Percentiles rank a stretch among this genome's conserved stretches.
Evolutionary conservation across 192 early-diverging fungal genomes (phyloP).

Genomic region (Phlyctochytrium planicorne): DNA sequence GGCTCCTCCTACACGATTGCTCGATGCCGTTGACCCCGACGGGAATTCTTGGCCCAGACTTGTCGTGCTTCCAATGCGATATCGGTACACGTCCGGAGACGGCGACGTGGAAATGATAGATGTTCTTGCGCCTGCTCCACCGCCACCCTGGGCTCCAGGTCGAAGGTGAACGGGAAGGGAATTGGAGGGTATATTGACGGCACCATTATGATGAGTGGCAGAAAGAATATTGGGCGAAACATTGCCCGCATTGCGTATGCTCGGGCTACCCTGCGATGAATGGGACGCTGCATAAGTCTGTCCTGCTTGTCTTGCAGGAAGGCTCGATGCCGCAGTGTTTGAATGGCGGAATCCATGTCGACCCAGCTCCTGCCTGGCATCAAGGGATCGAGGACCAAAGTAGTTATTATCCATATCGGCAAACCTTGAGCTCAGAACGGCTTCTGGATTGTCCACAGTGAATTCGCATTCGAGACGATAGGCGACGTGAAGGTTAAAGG

Average conservation of each 20-base stretch:
- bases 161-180: too few relatives aligned
- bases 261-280: background rate
- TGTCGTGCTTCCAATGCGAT: background rate
- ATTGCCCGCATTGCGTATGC: background rate
- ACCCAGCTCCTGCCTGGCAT: background rate
- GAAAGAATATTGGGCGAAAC: too few relatives aligned
- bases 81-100: background rate
- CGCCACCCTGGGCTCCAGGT: too few relatives aligned
- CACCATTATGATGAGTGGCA: too few relatives aligned
- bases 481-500: constrained; percentile 63
- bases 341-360: background rate
- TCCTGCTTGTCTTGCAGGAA: background rate
- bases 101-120: background rate
- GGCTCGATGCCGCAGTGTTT: background rate
- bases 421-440: background rate
- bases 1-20: background rate
- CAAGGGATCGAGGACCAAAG: too few relatives aligned
- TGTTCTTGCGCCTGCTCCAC: too few relatives aligned
- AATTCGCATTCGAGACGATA: constrained; percentile 78
- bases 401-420: constrained; percentile 2
- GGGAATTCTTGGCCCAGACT: background rate
- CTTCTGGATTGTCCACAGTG: constrained; percentile 62
- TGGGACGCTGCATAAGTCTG: background rate
- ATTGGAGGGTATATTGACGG: too few relatives aligned
- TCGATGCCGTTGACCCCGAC: background rate